Evolutionary conservation across 495 filamentous ascomycete genomes (phyloP).

Genomic region (Penicillium manginii): DNA sequence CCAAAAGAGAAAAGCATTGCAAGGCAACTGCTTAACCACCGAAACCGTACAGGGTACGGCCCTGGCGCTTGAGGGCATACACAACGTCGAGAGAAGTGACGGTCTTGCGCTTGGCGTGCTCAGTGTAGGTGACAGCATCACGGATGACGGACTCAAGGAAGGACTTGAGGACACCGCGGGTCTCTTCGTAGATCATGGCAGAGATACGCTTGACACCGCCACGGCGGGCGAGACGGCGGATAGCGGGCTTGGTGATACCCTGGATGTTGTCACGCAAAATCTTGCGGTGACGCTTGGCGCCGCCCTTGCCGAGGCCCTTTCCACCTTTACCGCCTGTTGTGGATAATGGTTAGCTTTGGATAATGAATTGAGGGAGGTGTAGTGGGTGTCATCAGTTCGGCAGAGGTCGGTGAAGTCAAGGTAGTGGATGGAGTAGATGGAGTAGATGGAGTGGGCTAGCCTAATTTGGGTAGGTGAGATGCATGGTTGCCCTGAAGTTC

Average conservation of each 20-base stretch:
- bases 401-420: neutral
- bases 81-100: constrained; percentile 95
- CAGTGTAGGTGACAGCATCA: constrained; percentile 97
- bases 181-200: constrained; percentile 73
- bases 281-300: constrained; percentile 99
- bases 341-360: constrained; percentile 29
- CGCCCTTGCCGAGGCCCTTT: constrained; percentile 83
- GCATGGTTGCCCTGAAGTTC: constrained; percentile 3
- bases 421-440: neutral
- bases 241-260: constrained; percentile 74
- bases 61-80: constrained; percentile 93
- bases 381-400: neutral
- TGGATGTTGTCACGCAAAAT: constrained; percentile 99
- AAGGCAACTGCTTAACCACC: constrained; percentile 72
- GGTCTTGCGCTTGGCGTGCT: constrained; percentile 97
- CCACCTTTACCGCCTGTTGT: constrained; percentile 88
- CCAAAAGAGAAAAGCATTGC: constrained; percentile 2
- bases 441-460: neutral
- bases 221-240: constrained; percentile 67
- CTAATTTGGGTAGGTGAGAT: constrained; percentile 12
- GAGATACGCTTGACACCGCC: constrained; percentile 69
- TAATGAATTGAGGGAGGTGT: neutral
- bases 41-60: constrained; percentile 97
- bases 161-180: constrained; percentile 67
- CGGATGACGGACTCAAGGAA: constrained; percentile 74